phyloP scores from a whole-genome alignment of 2,329 filamentous ascomycete species.

The Volutella citrinella region DNA sequence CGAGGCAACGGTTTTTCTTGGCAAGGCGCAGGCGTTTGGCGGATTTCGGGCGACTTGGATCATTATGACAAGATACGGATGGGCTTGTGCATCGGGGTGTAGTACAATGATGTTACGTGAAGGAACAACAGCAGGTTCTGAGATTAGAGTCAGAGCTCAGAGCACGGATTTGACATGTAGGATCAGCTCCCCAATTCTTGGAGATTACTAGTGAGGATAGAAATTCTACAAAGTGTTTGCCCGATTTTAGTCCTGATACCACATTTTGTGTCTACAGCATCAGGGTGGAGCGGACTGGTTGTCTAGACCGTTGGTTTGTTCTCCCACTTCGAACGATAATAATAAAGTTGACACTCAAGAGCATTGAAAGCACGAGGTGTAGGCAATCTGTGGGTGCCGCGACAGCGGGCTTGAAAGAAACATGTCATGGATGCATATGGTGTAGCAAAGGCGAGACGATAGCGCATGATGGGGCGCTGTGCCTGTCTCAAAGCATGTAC shows the following conservation, averaged over 20 bases:
- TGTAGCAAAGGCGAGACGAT: too few species aligned
- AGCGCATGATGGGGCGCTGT: too few species aligned
- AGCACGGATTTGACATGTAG: constrained; percentile 3
- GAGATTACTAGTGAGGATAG: too few species aligned
- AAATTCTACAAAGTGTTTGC: constrained; percentile 44
- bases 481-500: too few species aligned
- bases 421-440: too few species aligned
- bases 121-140: neutral
- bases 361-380: constrained; percentile 58
- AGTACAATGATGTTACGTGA: constrained; percentile 5
- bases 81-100: constrained; percentile 10
- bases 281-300: constrained; percentile 67
- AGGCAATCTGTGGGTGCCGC: constrained; percentile 56
- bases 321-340: constrained; percentile 60
- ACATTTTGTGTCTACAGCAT: constrained; percentile 52
- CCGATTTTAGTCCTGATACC: constrained; percentile 62
- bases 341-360: constrained; percentile 56
- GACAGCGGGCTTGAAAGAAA: constrained; percentile 17
- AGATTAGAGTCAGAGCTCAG: neutral
- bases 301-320: constrained; percentile 62
- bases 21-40: constrained; percentile 17
- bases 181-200: too few species aligned
- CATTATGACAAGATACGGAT: constrained; percentile 8
- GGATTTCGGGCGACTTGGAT: constrained; percentile 5
- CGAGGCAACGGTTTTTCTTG: constrained; percentile 14